These are phyloP conservation scores for Microcyclospora pomicola DNA, from an alignment of 2,329 filamentous ascomycete genomes.

Conservation along the genomic window DNA sequence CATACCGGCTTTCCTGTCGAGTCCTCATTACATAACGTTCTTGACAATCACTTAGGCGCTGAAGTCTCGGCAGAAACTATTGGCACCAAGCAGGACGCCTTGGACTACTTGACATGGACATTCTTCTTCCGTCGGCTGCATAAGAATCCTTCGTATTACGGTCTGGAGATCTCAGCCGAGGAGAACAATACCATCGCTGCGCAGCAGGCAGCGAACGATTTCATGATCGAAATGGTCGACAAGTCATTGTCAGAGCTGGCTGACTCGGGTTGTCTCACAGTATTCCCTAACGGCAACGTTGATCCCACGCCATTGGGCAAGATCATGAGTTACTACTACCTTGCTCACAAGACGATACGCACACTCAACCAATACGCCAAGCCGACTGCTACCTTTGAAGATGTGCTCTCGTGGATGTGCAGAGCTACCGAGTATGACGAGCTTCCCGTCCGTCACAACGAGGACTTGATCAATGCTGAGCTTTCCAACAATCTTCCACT, in stretches of 20 bases:
- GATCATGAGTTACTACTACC: slow-evolving; percentile 99
- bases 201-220: slow-evolving; percentile 79
- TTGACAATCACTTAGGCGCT: slow-evolving; percentile 92
- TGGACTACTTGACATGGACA: slow-evolving; percentile 97
- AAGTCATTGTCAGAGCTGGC: slow-evolving; percentile 71
- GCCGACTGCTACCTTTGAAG: slow-evolving; percentile 59
- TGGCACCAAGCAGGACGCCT: slow-evolving; percentile 83
- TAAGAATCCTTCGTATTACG: slow-evolving; percentile 98
- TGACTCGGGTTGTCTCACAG: slow-evolving; percentile 67
- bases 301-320: slow-evolving; percentile 85
- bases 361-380: slow-evolving; percentile 67
- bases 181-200: slow-evolving; percentile 80
- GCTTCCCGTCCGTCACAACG: slow-evolving; percentile 92
- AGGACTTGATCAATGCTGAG: slow-evolving; percentile 91
- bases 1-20: slow-evolving; percentile 97
- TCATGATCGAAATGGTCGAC: slow-evolving; percentile 86
- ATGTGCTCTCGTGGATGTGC: slow-evolving; percentile 85
- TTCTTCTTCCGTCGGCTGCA: slow-evolving; percentile 97
- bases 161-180: slow-evolving; percentile 81
- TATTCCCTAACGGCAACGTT: slow-evolving; percentile 77
- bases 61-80: slow-evolving; percentile 92
- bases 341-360: slow-evolving; percentile 83
- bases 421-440: slow-evolving; percentile 93
- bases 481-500: slow-evolving; percentile 72
- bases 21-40: slow-evolving; percentile 85